Evolutionary conservation across 352 stramenopile species (phyloP).

Genomic region (Phytopythium cucurbitacearum): DNA sequence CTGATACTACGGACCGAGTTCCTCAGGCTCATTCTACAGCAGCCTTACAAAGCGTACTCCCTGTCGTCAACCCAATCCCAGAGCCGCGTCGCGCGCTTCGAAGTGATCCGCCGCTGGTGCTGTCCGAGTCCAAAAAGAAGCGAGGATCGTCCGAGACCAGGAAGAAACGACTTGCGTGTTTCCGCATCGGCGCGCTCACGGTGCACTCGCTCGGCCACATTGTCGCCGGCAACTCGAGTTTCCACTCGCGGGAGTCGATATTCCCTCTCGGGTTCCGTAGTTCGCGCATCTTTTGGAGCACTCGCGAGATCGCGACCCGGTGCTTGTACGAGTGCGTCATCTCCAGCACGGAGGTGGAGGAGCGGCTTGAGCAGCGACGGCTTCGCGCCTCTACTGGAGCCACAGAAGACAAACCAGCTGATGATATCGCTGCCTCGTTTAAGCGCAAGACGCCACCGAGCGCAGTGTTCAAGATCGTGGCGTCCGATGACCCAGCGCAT

Average conservation of each 20-base stretch:
- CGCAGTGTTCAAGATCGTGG: constrained; percentile 73
- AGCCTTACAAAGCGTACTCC: constrained; percentile 21
- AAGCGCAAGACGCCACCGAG: constrained; percentile 6
- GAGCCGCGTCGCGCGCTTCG: constrained; percentile 39
- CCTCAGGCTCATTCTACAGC: not conserved
- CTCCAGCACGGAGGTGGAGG: constrained; percentile 71
- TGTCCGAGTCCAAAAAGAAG: constrained; percentile 65
- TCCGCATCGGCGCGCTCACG: constrained; percentile 71
- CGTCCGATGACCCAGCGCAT: constrained; percentile 59
- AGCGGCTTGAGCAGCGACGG: constrained; percentile 20
- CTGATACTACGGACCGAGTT: too few species aligned
- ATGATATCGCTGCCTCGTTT: too few species aligned
- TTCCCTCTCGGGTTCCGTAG: constrained; percentile 88
- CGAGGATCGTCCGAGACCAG: constrained; percentile 35
- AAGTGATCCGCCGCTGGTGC: constrained; percentile 41
- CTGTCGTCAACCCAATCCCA: constrained; percentile 38
- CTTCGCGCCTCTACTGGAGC: constrained; percentile 8
- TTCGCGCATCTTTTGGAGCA: constrained; percentile 93
- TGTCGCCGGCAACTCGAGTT: constrained; percentile 74
- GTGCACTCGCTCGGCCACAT: constrained; percentile 80
- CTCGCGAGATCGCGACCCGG: constrained; percentile 34
- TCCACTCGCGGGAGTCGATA: constrained; percentile 85
- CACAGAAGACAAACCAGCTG: not conserved
- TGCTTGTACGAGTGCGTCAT: constrained; percentile 92
- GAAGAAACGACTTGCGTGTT: constrained; percentile 50